A percentile compares a stretch with the other conserved stretches of the same genome.
Conservation (phyloP, 164 flowering plant genomes). For the Hamamelis virginiana region DNA sequence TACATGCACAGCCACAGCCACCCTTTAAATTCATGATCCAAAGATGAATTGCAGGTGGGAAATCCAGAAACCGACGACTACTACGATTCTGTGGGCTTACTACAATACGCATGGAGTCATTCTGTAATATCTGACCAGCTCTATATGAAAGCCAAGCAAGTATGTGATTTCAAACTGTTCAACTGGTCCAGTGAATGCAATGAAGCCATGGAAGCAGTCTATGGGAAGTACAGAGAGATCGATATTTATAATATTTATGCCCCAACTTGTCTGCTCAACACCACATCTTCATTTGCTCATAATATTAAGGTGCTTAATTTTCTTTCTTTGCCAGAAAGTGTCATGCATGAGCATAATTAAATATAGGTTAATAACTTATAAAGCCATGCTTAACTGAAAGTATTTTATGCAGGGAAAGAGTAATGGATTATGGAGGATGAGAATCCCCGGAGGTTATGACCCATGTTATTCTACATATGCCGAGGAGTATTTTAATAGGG, state of each 20-base stretch:
- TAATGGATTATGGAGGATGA: slow-evolving; percentile 32
- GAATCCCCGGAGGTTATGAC: slow-evolving; percentile 56
- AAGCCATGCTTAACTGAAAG: too few species aligned
- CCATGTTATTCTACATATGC: slow-evolving; percentile 53
- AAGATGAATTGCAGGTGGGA: slow-evolving; percentile 57
- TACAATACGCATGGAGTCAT: slow-evolving; percentile 81
- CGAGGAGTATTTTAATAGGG: slow-evolving; percentile 53
- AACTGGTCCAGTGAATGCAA: slow-evolving; percentile 42
- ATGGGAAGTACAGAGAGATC: slow-evolving; percentile 39
- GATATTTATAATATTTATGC: slow-evolving; percentile 73
- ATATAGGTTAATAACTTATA: too few species aligned
- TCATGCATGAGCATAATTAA: too few species aligned
- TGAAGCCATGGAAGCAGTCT: slow-evolving; percentile 33
- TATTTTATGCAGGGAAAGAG: slow-evolving; percentile 18
- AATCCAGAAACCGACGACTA: slow-evolving; percentile 65
- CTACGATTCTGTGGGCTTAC: slow-evolving; percentile 50
- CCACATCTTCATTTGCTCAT: slow-evolving; percentile 19
- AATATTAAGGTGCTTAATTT: too few species aligned
- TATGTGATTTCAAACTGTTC: slow-evolving; percentile 44
- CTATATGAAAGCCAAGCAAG: slow-evolving; percentile 32
- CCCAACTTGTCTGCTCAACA: slow-evolving; percentile 41
- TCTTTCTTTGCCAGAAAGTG: too few species aligned
- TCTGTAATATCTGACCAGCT: slow-evolving; percentile 54
- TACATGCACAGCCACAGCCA: background rate
- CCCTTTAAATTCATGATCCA: too few species aligned